These are phyloP conservation scores for Croton laevigatus DNA, from an alignment of 441 rosid genomes.

Conservation along the genomic window DNA sequence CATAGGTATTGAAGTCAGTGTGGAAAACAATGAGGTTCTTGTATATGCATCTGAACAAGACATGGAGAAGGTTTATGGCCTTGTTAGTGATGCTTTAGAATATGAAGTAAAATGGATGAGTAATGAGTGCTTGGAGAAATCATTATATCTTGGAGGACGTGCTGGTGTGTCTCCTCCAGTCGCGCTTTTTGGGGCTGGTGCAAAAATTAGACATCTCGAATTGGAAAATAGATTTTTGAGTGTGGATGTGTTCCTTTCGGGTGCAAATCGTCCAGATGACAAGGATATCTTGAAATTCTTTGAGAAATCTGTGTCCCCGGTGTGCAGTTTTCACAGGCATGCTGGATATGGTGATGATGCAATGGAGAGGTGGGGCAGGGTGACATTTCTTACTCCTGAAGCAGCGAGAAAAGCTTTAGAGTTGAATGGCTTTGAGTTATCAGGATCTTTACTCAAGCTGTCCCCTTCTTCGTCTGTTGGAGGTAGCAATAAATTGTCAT, in stretches of 20 bases:
- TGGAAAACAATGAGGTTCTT: slow-evolving; percentile 59
- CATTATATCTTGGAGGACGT: slow-evolving; percentile 44
- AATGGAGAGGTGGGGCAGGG: slow-evolving; percentile 26
- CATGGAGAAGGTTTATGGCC: slow-evolving; percentile 51
- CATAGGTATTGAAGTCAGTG: slow-evolving; percentile 52
- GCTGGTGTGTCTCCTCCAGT: slow-evolving; percentile 47
- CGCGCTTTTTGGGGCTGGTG: slow-evolving; percentile 92
- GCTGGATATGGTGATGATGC: slow-evolving; percentile 35
- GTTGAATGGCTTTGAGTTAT: slow-evolving; percentile 11
- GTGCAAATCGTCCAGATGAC: slow-evolving; percentile 44
- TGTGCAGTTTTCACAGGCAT: slow-evolving; percentile 58
- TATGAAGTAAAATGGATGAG: slow-evolving; percentile 58
- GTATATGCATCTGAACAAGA: slow-evolving; percentile 46
- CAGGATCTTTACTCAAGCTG: slow-evolving; percentile 20
- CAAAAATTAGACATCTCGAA: slow-evolving; percentile 87
- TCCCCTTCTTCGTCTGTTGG: slow-evolving; percentile 17
- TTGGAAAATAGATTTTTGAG: slow-evolving; percentile 64
- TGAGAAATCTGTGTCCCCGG: slow-evolving; percentile 51
- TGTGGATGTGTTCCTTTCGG: slow-evolving; percentile 60
- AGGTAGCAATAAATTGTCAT: slow-evolving; percentile 12
- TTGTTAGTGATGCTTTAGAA: slow-evolving; percentile 53
- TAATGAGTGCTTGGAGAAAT: slow-evolving; percentile 75
- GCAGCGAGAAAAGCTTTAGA: slow-evolving; percentile 24
- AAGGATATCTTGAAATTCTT: slow-evolving; percentile 66
- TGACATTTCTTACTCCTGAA: slow-evolving; percentile 27